A percentile compares a stretch with the other conserved stretches of the same genome.
Evolutionary conservation across 179 eudicot species (phyloP).

Genomic region (Actinidia arguta): DNA sequence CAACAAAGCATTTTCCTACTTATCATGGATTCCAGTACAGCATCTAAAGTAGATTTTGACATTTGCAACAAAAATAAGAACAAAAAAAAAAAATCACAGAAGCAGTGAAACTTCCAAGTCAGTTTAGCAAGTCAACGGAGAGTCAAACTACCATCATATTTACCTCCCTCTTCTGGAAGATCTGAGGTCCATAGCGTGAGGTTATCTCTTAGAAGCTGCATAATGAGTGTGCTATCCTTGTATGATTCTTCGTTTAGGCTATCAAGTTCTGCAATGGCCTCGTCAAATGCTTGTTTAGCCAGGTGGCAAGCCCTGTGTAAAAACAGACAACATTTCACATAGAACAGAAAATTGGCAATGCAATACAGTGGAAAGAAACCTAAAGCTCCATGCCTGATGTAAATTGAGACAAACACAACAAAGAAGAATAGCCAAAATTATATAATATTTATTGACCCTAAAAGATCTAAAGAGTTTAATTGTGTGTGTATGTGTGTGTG

Average conservation of each 20-base stretch:
- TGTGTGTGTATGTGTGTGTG: no score
- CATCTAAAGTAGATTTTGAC: not conserved
- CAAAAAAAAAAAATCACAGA: not conserved
- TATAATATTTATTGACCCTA: not conserved
- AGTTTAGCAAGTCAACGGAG: not conserved
- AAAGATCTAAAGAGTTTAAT: not conserved
- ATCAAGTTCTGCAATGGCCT: slow-evolving; percentile 39
- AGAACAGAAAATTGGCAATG: not conserved
- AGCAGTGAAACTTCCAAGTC: not conserved
- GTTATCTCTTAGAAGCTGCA: slow-evolving; percentile 39
- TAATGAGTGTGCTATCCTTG: slow-evolving; percentile 38
- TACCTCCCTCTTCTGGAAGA: slow-evolving; percentile 38
- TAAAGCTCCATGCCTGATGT: not conserved
- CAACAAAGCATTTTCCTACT: not conserved
- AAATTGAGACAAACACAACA: not conserved
- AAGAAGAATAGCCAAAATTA: not conserved
- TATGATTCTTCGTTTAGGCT: slow-evolving; percentile 36
- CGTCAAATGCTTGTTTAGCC: slow-evolving; percentile 38
- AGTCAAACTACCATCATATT: not conserved
- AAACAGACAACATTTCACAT: slow-evolving; percentile 2
- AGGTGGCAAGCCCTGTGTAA: slow-evolving; percentile 34
- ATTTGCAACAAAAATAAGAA: not conserved
- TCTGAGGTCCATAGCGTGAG: slow-evolving; percentile 39
- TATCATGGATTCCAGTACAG: no score
- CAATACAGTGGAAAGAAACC: not conserved